Conservation (phyloP, 768 basidiomycete species). For the Suillus subalutaceus region DNA sequence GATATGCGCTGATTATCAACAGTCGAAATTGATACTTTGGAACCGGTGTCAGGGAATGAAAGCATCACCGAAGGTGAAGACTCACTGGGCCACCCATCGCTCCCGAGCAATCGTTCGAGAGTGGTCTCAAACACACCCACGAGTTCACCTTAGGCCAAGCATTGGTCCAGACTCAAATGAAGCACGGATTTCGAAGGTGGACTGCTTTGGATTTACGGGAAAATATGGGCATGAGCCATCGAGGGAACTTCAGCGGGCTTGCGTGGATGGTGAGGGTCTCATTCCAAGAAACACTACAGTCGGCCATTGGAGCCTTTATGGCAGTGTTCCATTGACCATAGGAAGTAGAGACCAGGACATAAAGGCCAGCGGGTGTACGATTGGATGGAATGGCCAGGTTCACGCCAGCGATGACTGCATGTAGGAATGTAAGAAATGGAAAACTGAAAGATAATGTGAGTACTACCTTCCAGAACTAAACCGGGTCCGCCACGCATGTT, state of each 20-base stretch:
- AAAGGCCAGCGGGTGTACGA: not conserved
- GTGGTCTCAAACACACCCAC: not conserved
- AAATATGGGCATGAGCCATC: not conserved
- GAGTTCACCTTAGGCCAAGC: conserved; percentile 1
- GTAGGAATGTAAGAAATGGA: not conserved
- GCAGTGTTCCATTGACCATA: not conserved
- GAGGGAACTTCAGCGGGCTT: not conserved
- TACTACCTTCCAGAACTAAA: not conserved
- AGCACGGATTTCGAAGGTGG: not conserved
- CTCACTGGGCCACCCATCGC: not conserved
- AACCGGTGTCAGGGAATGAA: too few relatives aligned
- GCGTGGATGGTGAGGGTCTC: not conserved
- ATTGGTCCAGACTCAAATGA: not conserved
- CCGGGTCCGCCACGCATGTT: not conserved
- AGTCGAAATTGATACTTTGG: too few relatives aligned
- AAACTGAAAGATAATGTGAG: not conserved
- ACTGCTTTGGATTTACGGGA: not conserved
- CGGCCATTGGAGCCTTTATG: not conserved
- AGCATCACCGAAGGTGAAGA: not conserved
- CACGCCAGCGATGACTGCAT: not conserved
- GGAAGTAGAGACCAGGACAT: not conserved
- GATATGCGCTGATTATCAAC: not conserved
- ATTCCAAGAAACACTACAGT: not conserved
- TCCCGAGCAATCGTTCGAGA: not conserved
- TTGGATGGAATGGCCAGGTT: not conserved